Conservation (phyloP, 75 land plant genomes). For the Isoetes taiwanensis region DNA sequence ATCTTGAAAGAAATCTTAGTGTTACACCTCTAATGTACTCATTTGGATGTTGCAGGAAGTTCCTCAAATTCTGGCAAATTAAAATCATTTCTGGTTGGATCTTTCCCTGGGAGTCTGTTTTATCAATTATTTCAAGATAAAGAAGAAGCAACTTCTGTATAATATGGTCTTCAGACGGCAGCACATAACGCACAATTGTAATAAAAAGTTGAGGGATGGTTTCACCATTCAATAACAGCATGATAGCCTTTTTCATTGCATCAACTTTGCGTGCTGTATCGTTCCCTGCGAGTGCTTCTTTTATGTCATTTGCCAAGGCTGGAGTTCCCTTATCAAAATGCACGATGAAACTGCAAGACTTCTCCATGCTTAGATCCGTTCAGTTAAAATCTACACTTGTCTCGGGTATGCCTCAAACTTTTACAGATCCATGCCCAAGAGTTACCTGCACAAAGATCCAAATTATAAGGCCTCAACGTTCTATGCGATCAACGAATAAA, state of each 20-base stretch:
- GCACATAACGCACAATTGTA: conserved; percentile 73
- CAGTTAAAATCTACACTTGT: no score
- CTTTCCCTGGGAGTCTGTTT: conserved; percentile 45
- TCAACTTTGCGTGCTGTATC: conserved; percentile 54
- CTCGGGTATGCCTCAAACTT: no score
- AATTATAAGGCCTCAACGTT: no score
- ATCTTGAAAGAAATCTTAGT: conserved; percentile 60
- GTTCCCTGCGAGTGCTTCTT: conserved; percentile 64
- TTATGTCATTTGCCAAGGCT: conserved; percentile 90
- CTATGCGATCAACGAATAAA: no score
- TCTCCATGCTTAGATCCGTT: no score
- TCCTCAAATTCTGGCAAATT: conserved; percentile 76
- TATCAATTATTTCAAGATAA: conserved; percentile 77
- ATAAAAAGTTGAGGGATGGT: conserved; percentile 84
- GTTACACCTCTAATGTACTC: conserved; percentile 95
- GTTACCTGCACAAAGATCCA: no score
- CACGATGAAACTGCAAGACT: conserved; percentile 54
- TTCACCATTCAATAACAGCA: conserved; percentile 78
- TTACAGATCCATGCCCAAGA: no score
- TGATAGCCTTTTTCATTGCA: conserved; percentile 81
- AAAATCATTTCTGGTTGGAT: conserved; percentile 77
- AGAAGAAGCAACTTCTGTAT: conserved; percentile 71
- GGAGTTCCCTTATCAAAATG: conserved; percentile 85
- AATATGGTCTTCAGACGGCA: conserved; percentile 81
- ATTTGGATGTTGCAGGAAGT: conserved; percentile 81